phyloP scores from a whole-genome alignment of 768 basidiomycete species.

The Termitomyces sp. region DNA sequence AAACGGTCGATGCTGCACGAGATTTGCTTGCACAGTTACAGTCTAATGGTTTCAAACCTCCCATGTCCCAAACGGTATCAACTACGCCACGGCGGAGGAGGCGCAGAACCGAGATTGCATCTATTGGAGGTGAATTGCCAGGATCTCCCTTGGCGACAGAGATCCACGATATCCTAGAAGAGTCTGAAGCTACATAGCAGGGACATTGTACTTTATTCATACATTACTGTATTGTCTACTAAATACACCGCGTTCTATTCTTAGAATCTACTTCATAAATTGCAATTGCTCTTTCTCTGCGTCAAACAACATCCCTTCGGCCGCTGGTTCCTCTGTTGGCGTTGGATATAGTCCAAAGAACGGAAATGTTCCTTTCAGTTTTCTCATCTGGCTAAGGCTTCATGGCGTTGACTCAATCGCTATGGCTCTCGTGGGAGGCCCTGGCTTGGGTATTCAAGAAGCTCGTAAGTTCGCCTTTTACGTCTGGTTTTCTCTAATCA shows the following conservation, averaged over 20 bases:
- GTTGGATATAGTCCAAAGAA: background rate
- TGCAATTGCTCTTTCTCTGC: background rate
- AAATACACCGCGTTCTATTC: background rate
- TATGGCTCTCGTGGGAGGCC: constrained; percentile 55
- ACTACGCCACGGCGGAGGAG: constrained; percentile 34
- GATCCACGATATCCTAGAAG: constrained; percentile 24
- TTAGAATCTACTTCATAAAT: background rate
- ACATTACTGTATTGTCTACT: background rate
- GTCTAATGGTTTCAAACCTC: constrained; percentile 60
- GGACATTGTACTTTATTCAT: constrained; percentile 1
- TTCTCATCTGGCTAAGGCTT: constrained; percentile 39
- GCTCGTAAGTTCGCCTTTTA: constrained; percentile 28
- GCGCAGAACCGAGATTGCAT: constrained; percentile 29
- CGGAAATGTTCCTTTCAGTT: constrained; percentile 21
- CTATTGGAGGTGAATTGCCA: constrained; percentile 21
- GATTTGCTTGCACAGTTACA: constrained; percentile 76
- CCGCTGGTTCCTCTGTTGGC: background rate
- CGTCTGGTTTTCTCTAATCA: background rate
- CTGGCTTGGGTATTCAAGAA: constrained; percentile 50
- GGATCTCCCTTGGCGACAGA: constrained; percentile 29
- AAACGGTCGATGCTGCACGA: constrained; percentile 52
- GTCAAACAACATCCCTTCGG: background rate
- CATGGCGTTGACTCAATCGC: constrained; percentile 51
- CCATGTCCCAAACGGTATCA: constrained; percentile 44
- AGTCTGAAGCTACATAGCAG: constrained; percentile 3